These are phyloP conservation scores for Colletotrichum sublineola DNA, from an alignment of 2,329 filamentous ascomycete genomes.

Conservation along the genomic window DNA sequence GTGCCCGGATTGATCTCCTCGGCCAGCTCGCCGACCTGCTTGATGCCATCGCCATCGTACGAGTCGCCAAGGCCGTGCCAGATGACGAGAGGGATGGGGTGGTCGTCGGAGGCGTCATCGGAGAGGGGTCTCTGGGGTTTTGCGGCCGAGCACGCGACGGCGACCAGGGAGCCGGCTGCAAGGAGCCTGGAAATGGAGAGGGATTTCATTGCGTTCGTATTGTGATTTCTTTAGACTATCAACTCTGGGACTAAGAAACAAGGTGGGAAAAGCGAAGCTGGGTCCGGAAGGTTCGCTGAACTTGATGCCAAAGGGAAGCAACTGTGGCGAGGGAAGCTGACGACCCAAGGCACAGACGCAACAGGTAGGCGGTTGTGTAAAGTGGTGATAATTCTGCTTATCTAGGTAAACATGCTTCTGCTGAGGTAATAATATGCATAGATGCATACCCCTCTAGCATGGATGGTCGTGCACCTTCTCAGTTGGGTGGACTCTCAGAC, in stretches of 20 bases:
- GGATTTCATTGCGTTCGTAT: conserved; percentile 48
- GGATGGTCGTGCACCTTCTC: too few relatives aligned
- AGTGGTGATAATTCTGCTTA: too few relatives aligned
- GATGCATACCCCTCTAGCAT: too few relatives aligned
- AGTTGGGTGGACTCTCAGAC: too few relatives aligned
- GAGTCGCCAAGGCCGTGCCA: conserved; percentile 90
- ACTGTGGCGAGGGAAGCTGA: conserved; percentile 44
- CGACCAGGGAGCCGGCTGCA: conserved; percentile 47
- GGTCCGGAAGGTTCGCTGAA: conserved; percentile 6
- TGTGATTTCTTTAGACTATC: neutral
- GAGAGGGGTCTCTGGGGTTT: conserved; percentile 28
- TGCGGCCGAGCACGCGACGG: conserved; percentile 43
- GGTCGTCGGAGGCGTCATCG: conserved; percentile 63
- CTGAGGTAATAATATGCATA: too few relatives aligned
- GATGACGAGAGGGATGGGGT: conserved; percentile 89
- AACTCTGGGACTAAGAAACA: neutral
- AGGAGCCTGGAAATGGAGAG: conserved; percentile 51
- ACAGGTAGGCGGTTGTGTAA: conserved; percentile 45
- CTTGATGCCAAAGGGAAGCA: conserved; percentile 24
- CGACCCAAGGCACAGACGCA: conserved; percentile 33
- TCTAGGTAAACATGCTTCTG: too few relatives aligned
- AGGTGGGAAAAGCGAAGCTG: neutral
- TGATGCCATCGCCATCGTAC: conserved; percentile 81
- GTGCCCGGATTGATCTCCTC: conserved; percentile 83
- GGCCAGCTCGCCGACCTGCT: conserved; percentile 77